phyloP scores from a whole-genome alignment of 2,329 filamentous ascomycete genomes.

The Ceratocystiopsis sp. region DNA sequence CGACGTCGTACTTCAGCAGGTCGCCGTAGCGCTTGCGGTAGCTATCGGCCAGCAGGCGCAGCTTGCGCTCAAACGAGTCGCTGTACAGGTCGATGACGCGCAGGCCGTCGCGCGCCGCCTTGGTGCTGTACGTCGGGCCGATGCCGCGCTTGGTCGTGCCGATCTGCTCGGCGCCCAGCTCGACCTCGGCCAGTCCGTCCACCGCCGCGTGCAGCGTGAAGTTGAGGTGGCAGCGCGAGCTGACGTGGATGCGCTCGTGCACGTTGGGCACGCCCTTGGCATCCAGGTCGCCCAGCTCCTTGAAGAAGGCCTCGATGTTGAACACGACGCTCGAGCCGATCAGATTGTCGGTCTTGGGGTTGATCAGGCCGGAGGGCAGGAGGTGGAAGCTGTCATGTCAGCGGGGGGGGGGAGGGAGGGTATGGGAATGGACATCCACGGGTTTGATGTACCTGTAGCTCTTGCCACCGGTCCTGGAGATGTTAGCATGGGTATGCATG shows the following conservation, averaged over 20 bases:
- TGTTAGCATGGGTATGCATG: background rate
- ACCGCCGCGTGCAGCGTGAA: slow-evolving; percentile 49
- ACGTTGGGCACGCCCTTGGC: slow-evolving; percentile 21
- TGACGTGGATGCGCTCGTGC: slow-evolving; percentile 39
- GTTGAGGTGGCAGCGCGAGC: slow-evolving; percentile 45
- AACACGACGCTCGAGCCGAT: slow-evolving; percentile 56
- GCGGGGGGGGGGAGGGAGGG: no score
- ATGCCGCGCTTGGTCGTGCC: slow-evolving; percentile 12
- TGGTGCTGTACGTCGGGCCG: slow-evolving; percentile 25
- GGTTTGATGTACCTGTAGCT: slow-evolving; percentile 8
- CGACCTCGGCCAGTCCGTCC: slow-evolving; percentile 29
- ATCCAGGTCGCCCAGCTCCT: slow-evolving; percentile 23
- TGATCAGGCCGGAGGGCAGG: slow-evolving; percentile 51
- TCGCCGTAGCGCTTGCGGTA: slow-evolving; percentile 54
- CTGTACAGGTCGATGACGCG: slow-evolving; percentile 51
- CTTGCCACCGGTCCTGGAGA: slow-evolving; percentile 7
- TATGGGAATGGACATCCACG: no score
- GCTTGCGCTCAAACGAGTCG: slow-evolving; percentile 48
- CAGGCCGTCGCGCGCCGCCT: slow-evolving; percentile 48
- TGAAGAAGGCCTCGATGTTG: slow-evolving; percentile 34
- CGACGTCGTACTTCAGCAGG: slow-evolving; percentile 39
- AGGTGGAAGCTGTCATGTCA: slow-evolving; percentile 9
- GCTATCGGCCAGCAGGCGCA: slow-evolving; percentile 42
- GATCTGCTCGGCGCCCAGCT: slow-evolving; percentile 19
- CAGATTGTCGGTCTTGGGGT: slow-evolving; percentile 52